Base-by-base conservation (phyloP, 169 alveolate species). In the Cryptosporidium felis region DNA sequence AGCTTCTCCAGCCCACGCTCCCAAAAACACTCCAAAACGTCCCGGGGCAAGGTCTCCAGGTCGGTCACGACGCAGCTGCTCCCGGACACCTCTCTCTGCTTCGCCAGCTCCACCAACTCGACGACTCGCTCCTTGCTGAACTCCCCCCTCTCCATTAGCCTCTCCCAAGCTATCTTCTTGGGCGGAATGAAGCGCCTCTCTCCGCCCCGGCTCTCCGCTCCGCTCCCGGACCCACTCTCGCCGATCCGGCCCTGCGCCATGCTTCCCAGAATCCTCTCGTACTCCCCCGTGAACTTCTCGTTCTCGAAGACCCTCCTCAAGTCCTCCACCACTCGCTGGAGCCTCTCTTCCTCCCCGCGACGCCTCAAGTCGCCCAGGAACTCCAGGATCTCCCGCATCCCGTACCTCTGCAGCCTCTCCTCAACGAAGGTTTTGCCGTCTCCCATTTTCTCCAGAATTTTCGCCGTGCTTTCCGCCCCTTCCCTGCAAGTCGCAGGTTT, bases 1-100 rank as follows among this genome's bases (percentile, higher is more conserved):
- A 94, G 80, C 53, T 88, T 58, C 46, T 61, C 82, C 3, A 88
- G 58, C 58, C 97, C 97, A 26, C 42, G 74, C 46, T 74, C 36
- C 0, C 56, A 49, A 12, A 74, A 53, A 34, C 23, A 34, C 1
- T 30, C 40, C 21, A 26, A 12, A 5, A 49, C 56, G 2, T 59
- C 32, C 5, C 36, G 12, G 4, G 85, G 85, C 10, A 74, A 53
- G 4, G 36, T 8, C 26, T 49, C 56, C 10, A 32, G 23, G 6
- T 74, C 67, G 14, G 85, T 51, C 9, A 74, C 59, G 6, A 45
- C 45, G 36, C 36, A 45, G 12, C 21, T 3, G 41, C 3, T 12
- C 0, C 36, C 62, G 16, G 18, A 30, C 5, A 26, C 42, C 9
- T 0, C 23, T 5, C 53, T 16, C 21, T 1, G 6, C 10, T 14